Conservation (phyloP, 2,329 filamentous ascomycete species). For the Fusarium nisikadoi region DNA sequence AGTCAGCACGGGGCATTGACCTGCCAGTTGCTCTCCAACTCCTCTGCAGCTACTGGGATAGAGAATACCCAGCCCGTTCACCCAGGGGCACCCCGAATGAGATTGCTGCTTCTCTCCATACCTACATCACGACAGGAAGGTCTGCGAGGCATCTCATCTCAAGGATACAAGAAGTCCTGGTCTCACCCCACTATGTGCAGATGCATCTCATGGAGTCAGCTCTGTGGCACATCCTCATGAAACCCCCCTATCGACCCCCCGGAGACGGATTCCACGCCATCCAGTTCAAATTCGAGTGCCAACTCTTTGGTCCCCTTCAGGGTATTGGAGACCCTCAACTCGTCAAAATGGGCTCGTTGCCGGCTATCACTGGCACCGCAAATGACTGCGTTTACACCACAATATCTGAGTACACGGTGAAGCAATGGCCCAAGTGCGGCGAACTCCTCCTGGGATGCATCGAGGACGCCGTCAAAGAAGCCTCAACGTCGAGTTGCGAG, state of each 20-base stretch:
- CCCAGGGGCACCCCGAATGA: slow-evolving; percentile 50
- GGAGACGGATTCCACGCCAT: slow-evolving; percentile 49
- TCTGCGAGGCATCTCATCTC: slow-evolving; percentile 46
- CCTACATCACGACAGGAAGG: slow-evolving; percentile 45
- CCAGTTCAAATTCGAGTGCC: slow-evolving; percentile 52
- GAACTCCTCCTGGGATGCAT: slow-evolving; percentile 46
- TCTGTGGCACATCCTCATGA: slow-evolving; percentile 51
- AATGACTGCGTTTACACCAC: slow-evolving; percentile 48
- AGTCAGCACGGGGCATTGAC: slow-evolving; percentile 47
- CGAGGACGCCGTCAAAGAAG: slow-evolving; percentile 47
- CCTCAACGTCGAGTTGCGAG: slow-evolving; percentile 39
- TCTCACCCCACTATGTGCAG: slow-evolving; percentile 51
- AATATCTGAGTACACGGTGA: slow-evolving; percentile 47
- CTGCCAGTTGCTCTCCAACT: slow-evolving; percentile 50
- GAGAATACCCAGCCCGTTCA: slow-evolving; percentile 49
- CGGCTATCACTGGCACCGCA: slow-evolving; percentile 50
- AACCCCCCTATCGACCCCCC: slow-evolving; percentile 46
- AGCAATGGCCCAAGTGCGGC: slow-evolving; percentile 50
- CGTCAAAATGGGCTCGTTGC: slow-evolving; percentile 45
- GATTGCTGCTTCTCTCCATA: slow-evolving; percentile 47
- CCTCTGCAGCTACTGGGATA: slow-evolving; percentile 51
- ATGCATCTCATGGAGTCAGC: slow-evolving; percentile 53
- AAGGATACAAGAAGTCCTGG: slow-evolving; percentile 44
- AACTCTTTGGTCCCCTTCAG: slow-evolving; percentile 46
- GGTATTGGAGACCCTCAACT: slow-evolving; percentile 46